These are phyloP conservation scores for Aspergillus fructus DNA, from an alignment of 2,329 filamentous ascomycete species.

Conservation along the genomic window DNA sequence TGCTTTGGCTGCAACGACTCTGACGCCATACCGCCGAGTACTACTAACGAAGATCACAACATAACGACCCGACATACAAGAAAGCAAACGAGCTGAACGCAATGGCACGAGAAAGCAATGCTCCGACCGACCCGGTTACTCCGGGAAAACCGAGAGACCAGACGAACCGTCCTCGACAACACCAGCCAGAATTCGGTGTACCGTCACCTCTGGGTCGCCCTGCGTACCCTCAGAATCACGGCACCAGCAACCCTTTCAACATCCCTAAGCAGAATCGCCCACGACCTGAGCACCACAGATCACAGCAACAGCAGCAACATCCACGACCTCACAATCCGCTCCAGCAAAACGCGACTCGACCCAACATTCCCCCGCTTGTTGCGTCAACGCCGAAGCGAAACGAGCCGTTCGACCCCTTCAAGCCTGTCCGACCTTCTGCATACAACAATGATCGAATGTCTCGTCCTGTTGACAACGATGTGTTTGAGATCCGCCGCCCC, in stretches of 20 bases:
- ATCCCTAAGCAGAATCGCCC: slow-evolving; percentile 50
- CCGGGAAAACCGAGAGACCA: slow-evolving; percentile 8
- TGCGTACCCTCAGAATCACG: slow-evolving; percentile 37
- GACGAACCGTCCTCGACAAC: slow-evolving; percentile 31
- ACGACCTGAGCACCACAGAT: slow-evolving; percentile 52
- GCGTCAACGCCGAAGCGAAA: slow-evolving; percentile 24
- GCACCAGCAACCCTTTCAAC: slow-evolving; percentile 51
- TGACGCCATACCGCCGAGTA: background rate
- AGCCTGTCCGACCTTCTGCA: slow-evolving; percentile 37
- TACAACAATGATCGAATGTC: slow-evolving; percentile 32
- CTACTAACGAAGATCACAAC: background rate
- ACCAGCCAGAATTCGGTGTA: slow-evolving; percentile 57
- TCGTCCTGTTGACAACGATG: slow-evolving; percentile 26
- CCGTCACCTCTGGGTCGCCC: slow-evolving; percentile 53
- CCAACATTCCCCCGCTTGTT: slow-evolving; percentile 18
- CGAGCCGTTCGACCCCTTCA: slow-evolving; percentile 42
- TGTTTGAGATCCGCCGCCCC: slow-evolving; percentile 50
- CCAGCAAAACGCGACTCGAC: slow-evolving; percentile 19
- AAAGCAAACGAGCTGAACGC: background rate
- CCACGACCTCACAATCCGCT: slow-evolving; percentile 19
- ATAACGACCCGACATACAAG: background rate
- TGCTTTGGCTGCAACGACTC: background rate
- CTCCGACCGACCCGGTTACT: slow-evolving; percentile 1
- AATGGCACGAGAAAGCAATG: slow-evolving; percentile 12
- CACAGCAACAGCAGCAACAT: slow-evolving; percentile 15